phyloP scores from a whole-genome alignment of 805 yeast species.

The Diddensiella transvaalensis region DNA sequence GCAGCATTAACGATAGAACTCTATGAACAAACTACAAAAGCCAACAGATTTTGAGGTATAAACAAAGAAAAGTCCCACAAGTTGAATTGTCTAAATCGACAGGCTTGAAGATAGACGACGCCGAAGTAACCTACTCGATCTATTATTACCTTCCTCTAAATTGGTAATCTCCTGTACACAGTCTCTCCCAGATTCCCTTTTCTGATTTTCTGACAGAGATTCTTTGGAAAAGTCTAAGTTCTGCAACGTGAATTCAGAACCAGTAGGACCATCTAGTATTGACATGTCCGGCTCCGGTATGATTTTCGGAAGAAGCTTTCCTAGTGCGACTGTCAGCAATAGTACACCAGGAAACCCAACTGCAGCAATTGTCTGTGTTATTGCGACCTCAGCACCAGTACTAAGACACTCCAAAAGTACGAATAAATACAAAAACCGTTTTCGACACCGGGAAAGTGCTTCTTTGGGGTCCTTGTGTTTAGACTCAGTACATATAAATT shows the following conservation, averaged over 20 bases:
- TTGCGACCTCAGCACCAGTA: constrained; percentile 76
- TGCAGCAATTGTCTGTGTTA: constrained; percentile 84
- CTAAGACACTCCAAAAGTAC: constrained; percentile 59
- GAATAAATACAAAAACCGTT: constrained; percentile 47
- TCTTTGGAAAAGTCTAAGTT: constrained; percentile 24
- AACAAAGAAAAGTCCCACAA: not conserved
- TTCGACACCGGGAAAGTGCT: constrained; percentile 32
- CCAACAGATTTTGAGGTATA: constrained; percentile 9
- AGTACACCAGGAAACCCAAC: constrained; percentile 91
- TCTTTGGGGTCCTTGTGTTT: constrained; percentile 36
- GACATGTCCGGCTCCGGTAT: constrained; percentile 60
- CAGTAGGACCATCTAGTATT: constrained; percentile 58
- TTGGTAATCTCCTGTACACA: not conserved
- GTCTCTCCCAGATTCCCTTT: not conserved
- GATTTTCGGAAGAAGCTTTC: constrained; percentile 58
- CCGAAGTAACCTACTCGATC: not conserved
- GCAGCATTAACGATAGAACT: constrained; percentile 69
- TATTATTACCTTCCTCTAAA: not conserved
- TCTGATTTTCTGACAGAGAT: not conserved
- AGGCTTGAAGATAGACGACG: not conserved
- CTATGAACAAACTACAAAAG: constrained; percentile 43
- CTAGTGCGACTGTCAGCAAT: constrained; percentile 57
- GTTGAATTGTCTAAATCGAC: not conserved
- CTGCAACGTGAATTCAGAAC: constrained; percentile 37
- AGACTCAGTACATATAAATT: constrained; percentile 60